phyloP scores from a whole-genome alignment of 306 rosid species.

The Lathyrus oleraceus region DNA sequence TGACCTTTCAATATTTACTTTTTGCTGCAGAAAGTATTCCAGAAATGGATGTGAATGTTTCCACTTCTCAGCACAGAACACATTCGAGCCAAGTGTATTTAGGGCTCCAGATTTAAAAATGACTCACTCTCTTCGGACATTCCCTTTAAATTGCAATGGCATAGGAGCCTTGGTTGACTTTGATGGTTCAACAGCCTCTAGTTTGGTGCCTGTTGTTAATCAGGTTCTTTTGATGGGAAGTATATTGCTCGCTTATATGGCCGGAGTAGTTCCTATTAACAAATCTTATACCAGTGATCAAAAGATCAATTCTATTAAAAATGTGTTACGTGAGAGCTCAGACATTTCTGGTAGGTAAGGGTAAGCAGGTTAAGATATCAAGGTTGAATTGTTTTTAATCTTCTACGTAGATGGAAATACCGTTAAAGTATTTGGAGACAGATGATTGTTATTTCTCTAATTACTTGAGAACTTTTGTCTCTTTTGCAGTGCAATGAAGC shows the following conservation, averaged over 20 bases:
- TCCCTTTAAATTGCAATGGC: slow-evolving; percentile 50
- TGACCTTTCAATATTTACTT: slow-evolving; percentile 27
- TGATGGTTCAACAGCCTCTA: slow-evolving; percentile 55
- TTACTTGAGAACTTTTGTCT: slow-evolving; percentile 35
- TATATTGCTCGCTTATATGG: slow-evolving; percentile 79
- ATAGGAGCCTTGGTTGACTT: slow-evolving; percentile 63
- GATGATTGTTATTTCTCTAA: slow-evolving; percentile 34
- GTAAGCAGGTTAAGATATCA: slow-evolving; percentile 53
- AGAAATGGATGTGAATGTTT: slow-evolving; percentile 41
- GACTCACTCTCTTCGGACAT: slow-evolving; percentile 40
- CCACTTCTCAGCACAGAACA: slow-evolving; percentile 41
- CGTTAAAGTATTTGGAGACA: slow-evolving; percentile 14
- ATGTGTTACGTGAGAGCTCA: slow-evolving; percentile 44
- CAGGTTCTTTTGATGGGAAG: slow-evolving; percentile 85
- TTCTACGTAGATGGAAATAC: slow-evolving; percentile 15
- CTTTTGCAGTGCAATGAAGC: slow-evolving; percentile 56
- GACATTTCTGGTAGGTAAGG: slow-evolving; percentile 97
- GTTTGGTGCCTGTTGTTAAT: slow-evolving; percentile 67
- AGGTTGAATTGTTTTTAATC: slow-evolving; percentile 39
- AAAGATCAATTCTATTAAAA: slow-evolving; percentile 52
- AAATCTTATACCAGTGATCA: slow-evolving; percentile 46
- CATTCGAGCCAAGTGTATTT: slow-evolving; percentile 38
- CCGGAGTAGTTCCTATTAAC: slow-evolving; percentile 73
- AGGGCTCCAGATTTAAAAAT: slow-evolving; percentile 40
- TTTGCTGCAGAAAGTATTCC: slow-evolving; percentile 53